A percentile compares a stretch with the other conserved stretches of the same genome.
These are phyloP conservation scores for Torulaspora quercuum DNA, from an alignment of 805 yeast species.

Conservation along the genomic window DNA sequence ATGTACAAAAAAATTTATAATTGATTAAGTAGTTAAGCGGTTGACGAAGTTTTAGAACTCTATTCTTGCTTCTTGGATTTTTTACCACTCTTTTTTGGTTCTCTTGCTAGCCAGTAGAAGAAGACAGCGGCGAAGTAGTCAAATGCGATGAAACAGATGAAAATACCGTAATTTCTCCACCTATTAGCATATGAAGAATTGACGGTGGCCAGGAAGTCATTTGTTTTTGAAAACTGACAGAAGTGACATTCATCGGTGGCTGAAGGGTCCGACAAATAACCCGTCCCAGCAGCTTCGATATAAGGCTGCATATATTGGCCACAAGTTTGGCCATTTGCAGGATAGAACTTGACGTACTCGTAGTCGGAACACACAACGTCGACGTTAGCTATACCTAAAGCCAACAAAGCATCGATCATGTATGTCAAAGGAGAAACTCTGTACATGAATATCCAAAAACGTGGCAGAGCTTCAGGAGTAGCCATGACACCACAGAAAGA, in stretches of 20 bases:
- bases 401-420: slow-evolving; percentile 52
- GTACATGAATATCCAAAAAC: slow-evolving; percentile 83
- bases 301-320: slow-evolving; percentile 46
- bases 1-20: too few species aligned
- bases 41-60: slow-evolving; percentile 4
- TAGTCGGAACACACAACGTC: slow-evolving; percentile 44
- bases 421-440: slow-evolving; percentile 69
- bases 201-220: slow-evolving; percentile 51
- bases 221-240: slow-evolving; percentile 56
- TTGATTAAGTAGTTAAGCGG: too few species aligned
- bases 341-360: slow-evolving; percentile 49
- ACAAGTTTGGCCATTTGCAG: slow-evolving; percentile 58
- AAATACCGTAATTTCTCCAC: slow-evolving; percentile 64
- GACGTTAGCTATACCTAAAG: slow-evolving; percentile 53
- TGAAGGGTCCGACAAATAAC: slow-evolving; percentile 46
- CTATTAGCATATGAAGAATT: slow-evolving; percentile 39
- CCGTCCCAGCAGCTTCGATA: slow-evolving; percentile 39
- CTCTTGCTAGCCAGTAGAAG: slow-evolving; percentile 65
- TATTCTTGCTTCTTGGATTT: slow-evolving; percentile 16
- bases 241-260: slow-evolving; percentile 53
- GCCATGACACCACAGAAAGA: slow-evolving; percentile 78
- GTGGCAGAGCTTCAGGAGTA: slow-evolving; percentile 52
- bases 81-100: slow-evolving; percentile 51
- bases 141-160: slow-evolving; percentile 49
- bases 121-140: slow-evolving; percentile 42